Evolutionary conservation across 1,284 basidiomycete species (phyloP).

Genomic region (Hymenochaete sp.): DNA sequence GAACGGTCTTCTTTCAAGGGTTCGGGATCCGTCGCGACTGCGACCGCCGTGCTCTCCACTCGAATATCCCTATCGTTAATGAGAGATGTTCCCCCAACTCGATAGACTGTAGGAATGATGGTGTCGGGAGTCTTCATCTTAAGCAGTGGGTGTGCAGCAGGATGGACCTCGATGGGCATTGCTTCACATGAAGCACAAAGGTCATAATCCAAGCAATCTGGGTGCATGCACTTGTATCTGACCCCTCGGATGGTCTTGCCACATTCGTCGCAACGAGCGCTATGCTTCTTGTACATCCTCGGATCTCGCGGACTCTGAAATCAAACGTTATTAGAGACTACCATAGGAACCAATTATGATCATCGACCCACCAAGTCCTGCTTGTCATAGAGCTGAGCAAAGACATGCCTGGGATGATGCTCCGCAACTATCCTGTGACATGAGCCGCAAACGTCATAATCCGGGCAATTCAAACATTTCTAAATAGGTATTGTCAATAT

Average conservation of each 20-base stretch:
- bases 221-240: slow-evolving; percentile 83
- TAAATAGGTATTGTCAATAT: slow-evolving; percentile 28
- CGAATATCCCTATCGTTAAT: slow-evolving; percentile 15
- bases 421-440: slow-evolving; percentile 66
- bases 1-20: slow-evolving; percentile 11
- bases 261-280: slow-evolving; percentile 54
- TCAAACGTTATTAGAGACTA: not conserved
- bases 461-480: slow-evolving; percentile 69
- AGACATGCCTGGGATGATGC: slow-evolving; percentile 73
- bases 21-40: slow-evolving; percentile 14
- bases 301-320: slow-evolving; percentile 21
- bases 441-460: slow-evolving; percentile 62
- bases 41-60: slow-evolving; percentile 1
- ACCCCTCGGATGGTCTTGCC: slow-evolving; percentile 45
- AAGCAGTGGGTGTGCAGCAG: slow-evolving; percentile 64
- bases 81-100: slow-evolving; percentile 28
- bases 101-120: slow-evolving; percentile 43
- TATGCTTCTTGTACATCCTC: slow-evolving; percentile 29
- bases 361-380: slow-evolving; percentile 44
- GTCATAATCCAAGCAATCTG: slow-evolving; percentile 75
- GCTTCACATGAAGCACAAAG: slow-evolving; percentile 79
- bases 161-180: slow-evolving; percentile 70
- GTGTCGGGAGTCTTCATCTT: slow-evolving; percentile 59
- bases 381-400: slow-evolving; percentile 55
- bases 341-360: not conserved